Evolutionary conservation across 768 basidiomycete species (phyloP), one percentile per base, ranked within the genome.

Genomic region (Xerocomus potaroensis): DNA sequence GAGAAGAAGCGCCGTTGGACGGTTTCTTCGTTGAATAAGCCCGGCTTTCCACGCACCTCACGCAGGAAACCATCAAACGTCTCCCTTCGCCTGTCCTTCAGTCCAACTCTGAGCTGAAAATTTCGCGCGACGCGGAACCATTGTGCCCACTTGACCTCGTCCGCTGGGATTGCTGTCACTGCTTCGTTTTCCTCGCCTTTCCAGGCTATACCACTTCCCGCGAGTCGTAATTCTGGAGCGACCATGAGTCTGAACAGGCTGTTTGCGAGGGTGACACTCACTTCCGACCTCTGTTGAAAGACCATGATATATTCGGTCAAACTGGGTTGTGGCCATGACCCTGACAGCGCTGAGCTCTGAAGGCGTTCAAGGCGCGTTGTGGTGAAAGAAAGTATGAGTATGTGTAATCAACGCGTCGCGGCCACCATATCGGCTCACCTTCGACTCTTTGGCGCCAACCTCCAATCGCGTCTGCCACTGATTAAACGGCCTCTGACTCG

Each of bases 21-120:
- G 43, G 40, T 26, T 11, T 46, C n/a, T 10, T 31, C 33, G 29
- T 40, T 30, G 8, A 16, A 31, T n/a, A 29, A 31, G 47, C 29
- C 32, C 26, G 38, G 37, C 33, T 29, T 29, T 34, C 26, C 30
- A 43, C 50, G 44, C 44, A 94, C 93, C 72, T 96, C 94, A 48
- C 91, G 78, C 64, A 79, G 68, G 69, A 99, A 97, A 9, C 94
- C 94, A 51, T 98, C 96, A 58, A 97, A 97, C n/a, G 76, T 84
- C 55, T 90, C 85, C 57, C 80, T 76, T 37, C 77, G 75, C 62
- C 84, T 76, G 66, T 91, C 81, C 60, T 87, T 83, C 62, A 93
- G 69, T 7, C 84, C 88, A 27, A 97, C 70, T 38, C 90, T 77
- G 18, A 99, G 81, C 68, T 96, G 94, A 59, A 90, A 97, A 51